Percentiles rank a stretch among this genome's conserved stretches.
phyloP scores from a whole-genome alignment of 495 filamentous ascomycete species.

The Amphirosellinia nigrospora region DNA sequence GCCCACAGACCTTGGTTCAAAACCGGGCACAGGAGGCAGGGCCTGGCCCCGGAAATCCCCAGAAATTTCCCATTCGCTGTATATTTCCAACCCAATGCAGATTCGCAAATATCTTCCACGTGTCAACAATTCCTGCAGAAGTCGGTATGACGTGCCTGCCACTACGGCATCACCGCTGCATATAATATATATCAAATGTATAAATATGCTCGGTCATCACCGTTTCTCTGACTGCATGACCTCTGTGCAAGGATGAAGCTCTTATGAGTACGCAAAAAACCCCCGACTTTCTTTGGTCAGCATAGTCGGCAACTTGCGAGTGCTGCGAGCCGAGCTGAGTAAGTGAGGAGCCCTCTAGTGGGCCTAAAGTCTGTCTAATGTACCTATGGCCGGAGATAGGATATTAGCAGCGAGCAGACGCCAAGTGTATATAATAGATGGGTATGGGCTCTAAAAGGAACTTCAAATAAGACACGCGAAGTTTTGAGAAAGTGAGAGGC shows the following conservation, averaged over 20 bases:
- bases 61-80: background rate
- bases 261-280: conserved; percentile 1
- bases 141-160: background rate
- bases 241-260: conserved; percentile 9
- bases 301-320: conserved; percentile 1
- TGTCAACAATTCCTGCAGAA: background rate
- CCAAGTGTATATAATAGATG: background rate
- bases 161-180: conserved; percentile 17
- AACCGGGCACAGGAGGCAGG: too few relatives aligned
- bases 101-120: background rate
- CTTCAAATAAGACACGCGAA: background rate
- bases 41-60: background rate
- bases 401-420: background rate
- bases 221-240: conserved; percentile 17
- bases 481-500: background rate
- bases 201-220: background rate
- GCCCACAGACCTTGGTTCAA: background rate
- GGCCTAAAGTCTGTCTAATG: background rate
- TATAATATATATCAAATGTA: background rate
- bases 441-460: background rate
- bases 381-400: conserved; percentile 12
- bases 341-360: conserved; percentile 5
- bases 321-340: conserved; percentile 11
- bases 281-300: conserved; percentile 15
- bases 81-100: background rate